These are phyloP conservation scores for Crassisporium funariophilum DNA, from an alignment of 768 basidiomycete species.

Conservation along the genomic window DNA sequence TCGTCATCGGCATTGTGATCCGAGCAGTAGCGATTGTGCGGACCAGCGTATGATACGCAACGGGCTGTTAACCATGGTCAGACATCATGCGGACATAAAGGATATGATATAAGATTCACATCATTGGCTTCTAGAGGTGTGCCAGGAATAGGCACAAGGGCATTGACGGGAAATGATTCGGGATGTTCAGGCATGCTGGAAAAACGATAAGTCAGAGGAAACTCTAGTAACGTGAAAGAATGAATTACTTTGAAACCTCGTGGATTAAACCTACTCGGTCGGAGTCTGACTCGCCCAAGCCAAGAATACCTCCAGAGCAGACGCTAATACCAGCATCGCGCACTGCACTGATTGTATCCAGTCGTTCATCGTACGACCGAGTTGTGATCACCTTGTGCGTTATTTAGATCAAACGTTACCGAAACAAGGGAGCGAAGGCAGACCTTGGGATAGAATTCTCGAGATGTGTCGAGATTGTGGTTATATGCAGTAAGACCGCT, in stretches of 20 bases:
- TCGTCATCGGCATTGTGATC: slow-evolving; percentile 87
- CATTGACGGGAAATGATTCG: slow-evolving; percentile 99
- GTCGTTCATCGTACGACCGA: slow-evolving; percentile 89
- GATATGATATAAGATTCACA: slow-evolving; percentile 55
- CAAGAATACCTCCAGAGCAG: slow-evolving; percentile 95
- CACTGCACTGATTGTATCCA: slow-evolving; percentile 88
- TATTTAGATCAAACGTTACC: slow-evolving; percentile 1
- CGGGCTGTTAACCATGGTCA: slow-evolving; percentile 50
- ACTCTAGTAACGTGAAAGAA: not conserved
- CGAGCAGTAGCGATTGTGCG: slow-evolving; percentile 96
- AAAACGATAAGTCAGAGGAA: slow-evolving; percentile 15
- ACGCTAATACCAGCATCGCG: slow-evolving; percentile 96
- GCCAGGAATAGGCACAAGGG: slow-evolving; percentile 92
- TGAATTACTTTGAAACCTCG: slow-evolving; percentile 84
- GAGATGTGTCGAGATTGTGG: slow-evolving; percentile 97
- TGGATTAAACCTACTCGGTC: slow-evolving; percentile 94
- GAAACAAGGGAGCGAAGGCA: slow-evolving; percentile 9
- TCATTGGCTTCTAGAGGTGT: slow-evolving; percentile 93
- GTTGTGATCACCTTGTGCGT: slow-evolving; percentile 85
- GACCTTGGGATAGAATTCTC: slow-evolving; percentile 94
- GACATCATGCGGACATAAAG: slow-evolving; percentile 13
- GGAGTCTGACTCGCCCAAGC: slow-evolving; percentile 86
- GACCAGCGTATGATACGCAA: slow-evolving; percentile 80
- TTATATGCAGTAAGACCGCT: slow-evolving; percentile 97
- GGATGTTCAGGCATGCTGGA: slow-evolving; percentile 91